Conservation (phyloP, 768 basidiomycete genomes). For the Mycena galericulata region DNA sequence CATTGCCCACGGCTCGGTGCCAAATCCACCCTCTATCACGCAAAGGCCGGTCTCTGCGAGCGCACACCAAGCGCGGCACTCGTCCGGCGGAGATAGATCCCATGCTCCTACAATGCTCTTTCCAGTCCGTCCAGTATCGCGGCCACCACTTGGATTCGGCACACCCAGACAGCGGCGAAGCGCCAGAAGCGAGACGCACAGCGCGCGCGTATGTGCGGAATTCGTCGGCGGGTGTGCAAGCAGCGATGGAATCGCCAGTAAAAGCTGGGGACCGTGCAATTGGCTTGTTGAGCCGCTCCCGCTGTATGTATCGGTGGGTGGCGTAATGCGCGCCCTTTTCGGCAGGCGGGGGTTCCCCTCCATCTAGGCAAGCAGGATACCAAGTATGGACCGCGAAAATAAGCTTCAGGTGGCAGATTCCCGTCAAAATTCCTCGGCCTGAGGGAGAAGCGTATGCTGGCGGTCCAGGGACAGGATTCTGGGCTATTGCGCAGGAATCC, state of each 20-base stretch:
- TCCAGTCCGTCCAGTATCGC: neutral
- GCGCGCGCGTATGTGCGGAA: conserved; percentile 62
- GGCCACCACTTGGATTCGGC: conserved; percentile 57
- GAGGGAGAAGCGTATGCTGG: too few species aligned
- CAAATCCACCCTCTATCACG: conserved; percentile 61
- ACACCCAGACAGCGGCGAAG: conserved; percentile 66
- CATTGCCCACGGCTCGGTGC: conserved; percentile 57
- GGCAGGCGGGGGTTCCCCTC: conserved; percentile 48
- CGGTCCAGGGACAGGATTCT: too few species aligned
- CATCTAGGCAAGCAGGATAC: too few species aligned
- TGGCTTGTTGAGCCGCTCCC: neutral
- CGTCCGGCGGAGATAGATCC: conserved; percentile 41
- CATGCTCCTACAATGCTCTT: neutral
- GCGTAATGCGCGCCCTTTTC: conserved; percentile 46
- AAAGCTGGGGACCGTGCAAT: conserved; percentile 46
- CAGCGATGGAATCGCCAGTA: conserved; percentile 71
- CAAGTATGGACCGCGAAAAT: too few species aligned
- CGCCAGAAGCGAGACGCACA: conserved; percentile 67
- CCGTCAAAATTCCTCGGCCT: too few species aligned
- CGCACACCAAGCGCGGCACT: conserved; percentile 79
- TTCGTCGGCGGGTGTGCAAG: conserved; percentile 77
- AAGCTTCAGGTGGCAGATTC: too few species aligned
- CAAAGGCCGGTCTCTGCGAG: conserved; percentile 77
- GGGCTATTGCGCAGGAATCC: too few species aligned
- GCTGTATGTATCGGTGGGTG: neutral